A percentile compares a stretch with the other conserved stretches of the same genome.
These are phyloP conservation scores for Colletotrichum brevisporum DNA, from an alignment of 2,329 filamentous ascomycete species.

Conservation along the genomic window DNA sequence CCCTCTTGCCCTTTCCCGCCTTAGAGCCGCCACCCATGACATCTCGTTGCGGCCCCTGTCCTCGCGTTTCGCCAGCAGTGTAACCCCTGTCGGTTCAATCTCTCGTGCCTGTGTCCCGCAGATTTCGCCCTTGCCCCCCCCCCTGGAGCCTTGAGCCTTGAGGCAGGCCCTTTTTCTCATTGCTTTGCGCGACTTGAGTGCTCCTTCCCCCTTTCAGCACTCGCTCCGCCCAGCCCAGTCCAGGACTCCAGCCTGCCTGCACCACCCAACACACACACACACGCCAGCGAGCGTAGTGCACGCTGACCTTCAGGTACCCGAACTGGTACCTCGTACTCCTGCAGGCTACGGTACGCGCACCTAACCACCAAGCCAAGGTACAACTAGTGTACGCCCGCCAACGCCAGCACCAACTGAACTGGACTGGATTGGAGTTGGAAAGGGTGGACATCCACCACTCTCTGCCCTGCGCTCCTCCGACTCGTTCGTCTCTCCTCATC, in stretches of 20 bases:
- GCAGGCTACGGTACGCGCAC: no score
- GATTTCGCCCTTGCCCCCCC: slow-evolving; percentile 29
- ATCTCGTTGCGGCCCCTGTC: not conserved
- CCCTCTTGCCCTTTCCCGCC: slow-evolving; percentile 2
- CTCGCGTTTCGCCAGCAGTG: slow-evolving; percentile 35
- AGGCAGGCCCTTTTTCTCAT: not conserved
- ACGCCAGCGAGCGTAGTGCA: no score
- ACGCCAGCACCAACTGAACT: slow-evolving; percentile 15
- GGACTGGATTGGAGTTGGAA: no score
- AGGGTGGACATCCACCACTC: not conserved
- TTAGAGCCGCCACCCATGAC: slow-evolving; percentile 12
- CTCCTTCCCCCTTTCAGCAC: slow-evolving; percentile 30
- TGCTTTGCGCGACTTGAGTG: not conserved
- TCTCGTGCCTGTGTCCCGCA: slow-evolving; percentile 41
- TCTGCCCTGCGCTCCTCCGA: slow-evolving; percentile 3
- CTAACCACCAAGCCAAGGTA: no score
- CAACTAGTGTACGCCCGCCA: not conserved
- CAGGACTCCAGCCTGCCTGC: slow-evolving; percentile 5
- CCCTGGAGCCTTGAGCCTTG: no score
- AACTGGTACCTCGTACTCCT: no score
- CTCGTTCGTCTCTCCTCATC: slow-evolving; percentile 13
- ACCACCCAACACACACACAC: slow-evolving; percentile 1
- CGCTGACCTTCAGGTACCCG: no score
- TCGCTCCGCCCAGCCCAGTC: slow-evolving; percentile 27
- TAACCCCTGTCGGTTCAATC: slow-evolving; percentile 36